Evolutionary conservation across 768 basidiomycete genomes (phyloP), one percentile per base, ranked within the genome.

Genomic region (Fomitopsis pulvina): DNA sequence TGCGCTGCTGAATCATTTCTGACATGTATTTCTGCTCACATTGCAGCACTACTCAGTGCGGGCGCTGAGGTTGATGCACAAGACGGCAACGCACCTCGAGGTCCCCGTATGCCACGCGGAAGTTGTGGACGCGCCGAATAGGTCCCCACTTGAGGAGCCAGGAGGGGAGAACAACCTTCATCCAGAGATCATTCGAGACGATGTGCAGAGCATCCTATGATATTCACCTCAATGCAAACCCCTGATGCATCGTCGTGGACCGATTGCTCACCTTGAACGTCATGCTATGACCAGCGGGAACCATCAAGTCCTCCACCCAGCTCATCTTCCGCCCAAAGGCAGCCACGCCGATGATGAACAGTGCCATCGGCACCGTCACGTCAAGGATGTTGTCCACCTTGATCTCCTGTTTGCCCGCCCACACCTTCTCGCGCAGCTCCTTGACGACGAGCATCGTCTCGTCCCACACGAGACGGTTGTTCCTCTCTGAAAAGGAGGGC

Each of bases 401-500:
- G 9, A 83, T 59, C 30, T 63, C 63, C 22, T 71, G 59, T 50
- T 63, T 63, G 27, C 65, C 62, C 1, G 57, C 64, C 78, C 81
- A 82, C 3, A 74, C 63, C n/a, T 74, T 71, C 11, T 68, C 56
- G 32, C 51, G 59, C 10, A 71, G 47, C 32, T 64, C 67, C n/a
- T 55, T 8, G 43, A 66, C 52, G 43, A 67, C 57, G 9, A 50
- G 55, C 12, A 59, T 45, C 2, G 67, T 60, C 55, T 69, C 70
- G 18, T 69, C 63, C 66, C 66, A 70, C 2, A 70, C 70, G 3
- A 71, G 57, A 28, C 55, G 57, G 48, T 68, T 70, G 51, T 71
- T 71, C 28, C 51, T 54, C 60, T 83, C 81, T 7, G 78, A 78
- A 58, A 84, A 85, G 0, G 79, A 74, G 16, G 82, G 80, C 0